These are phyloP conservation scores for Astragalus membranaceus DNA, from an alignment of 306 rosid genomes.

Conservation along the genomic window DNA sequence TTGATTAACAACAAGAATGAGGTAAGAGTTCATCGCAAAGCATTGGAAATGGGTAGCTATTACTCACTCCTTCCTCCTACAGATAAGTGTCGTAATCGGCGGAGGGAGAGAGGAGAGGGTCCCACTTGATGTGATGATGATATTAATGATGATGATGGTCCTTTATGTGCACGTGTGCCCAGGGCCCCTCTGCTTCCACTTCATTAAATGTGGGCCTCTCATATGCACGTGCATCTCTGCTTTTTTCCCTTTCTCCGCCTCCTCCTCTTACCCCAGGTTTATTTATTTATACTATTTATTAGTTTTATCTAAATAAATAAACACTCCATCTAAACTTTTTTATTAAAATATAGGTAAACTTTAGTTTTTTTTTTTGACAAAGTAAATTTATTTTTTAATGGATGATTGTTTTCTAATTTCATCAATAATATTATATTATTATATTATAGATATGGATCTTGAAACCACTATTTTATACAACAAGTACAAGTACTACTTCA, in stretches of 20 bases:
- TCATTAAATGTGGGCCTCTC: constrained; percentile 56
- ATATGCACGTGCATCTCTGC: constrained; percentile 69
- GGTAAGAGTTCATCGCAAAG: no score
- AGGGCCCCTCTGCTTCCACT: constrained; percentile 34
- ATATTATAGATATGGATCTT: no score
- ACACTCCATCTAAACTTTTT: neutral
- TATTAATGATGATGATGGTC: neutral
- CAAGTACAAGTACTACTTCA: no score
- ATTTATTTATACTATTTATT: neutral
- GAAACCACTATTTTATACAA: no score
- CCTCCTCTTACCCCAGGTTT: neutral
- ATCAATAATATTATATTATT: no score
- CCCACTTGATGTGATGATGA: constrained; percentile 32
- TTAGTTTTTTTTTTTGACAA: no score
- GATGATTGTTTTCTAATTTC: no score
- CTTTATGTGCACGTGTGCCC: constrained; percentile 54
- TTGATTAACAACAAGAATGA: no score
- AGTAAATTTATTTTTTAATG: no score
- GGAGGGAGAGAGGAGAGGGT: constrained; percentile 21
- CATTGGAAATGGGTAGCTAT: no score
- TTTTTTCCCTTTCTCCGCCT: constrained; percentile 9
- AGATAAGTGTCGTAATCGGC: constrained; percentile 29
- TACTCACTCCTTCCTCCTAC: no score
- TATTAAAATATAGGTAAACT: no score
- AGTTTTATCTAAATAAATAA: neutral